These are phyloP conservation scores for Phytophthora palmivora DNA, from an alignment of 352 stramenopile species.

Conservation along the genomic window DNA sequence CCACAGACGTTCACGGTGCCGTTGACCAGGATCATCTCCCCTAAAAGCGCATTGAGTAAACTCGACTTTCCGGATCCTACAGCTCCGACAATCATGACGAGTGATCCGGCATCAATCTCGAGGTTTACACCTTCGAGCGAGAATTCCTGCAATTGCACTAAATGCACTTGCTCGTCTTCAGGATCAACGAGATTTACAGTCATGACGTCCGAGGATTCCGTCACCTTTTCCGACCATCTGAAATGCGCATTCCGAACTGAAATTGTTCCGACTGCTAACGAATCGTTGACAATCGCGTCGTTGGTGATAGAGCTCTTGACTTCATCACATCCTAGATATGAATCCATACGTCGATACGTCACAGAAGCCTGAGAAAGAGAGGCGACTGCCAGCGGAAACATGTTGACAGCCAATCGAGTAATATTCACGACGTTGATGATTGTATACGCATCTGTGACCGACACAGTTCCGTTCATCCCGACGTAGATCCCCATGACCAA, in stretches of 20 bases:
- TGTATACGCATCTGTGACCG: constrained; percentile 56
- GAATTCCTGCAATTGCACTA: constrained; percentile 23
- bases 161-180: constrained; percentile 1
- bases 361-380: constrained; percentile 36
- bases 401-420: constrained; percentile 32
- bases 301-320: background rate
- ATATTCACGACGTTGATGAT: constrained; percentile 52
- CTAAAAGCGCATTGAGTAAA: constrained; percentile 55
- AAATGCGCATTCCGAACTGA: constrained; percentile 29
- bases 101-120: constrained; percentile 59
- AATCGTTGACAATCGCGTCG: background rate
- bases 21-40: constrained; percentile 50
- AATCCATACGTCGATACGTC: constrained; percentile 35
- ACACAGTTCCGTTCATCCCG: constrained; percentile 37
- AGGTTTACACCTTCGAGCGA: constrained; percentile 55
- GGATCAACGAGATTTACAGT: constrained; percentile 25
- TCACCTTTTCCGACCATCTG: constrained; percentile 23
- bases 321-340: constrained; percentile 36
- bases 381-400: constrained; percentile 39
- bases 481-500: constrained; percentile 53
- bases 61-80: constrained; percentile 66
- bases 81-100: constrained; percentile 64
- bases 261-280: constrained; percentile 14
- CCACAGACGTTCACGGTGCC: constrained; percentile 40
- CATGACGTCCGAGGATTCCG: constrained; percentile 25